Base-by-base conservation (phyloP, 495 filamentous ascomycete species). In the Neurospora sp. region DNA sequence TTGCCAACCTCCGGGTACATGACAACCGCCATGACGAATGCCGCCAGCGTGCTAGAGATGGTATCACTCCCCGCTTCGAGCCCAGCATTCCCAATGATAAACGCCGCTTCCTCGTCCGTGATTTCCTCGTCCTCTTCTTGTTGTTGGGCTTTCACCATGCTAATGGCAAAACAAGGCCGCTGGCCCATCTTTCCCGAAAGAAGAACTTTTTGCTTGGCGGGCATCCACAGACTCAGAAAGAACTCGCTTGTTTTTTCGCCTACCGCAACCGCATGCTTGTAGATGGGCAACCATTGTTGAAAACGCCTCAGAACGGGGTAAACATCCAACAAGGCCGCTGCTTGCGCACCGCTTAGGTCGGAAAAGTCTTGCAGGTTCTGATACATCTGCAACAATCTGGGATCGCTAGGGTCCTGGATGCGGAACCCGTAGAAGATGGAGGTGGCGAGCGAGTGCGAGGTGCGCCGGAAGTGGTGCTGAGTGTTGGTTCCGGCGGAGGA, bases 51-150 rank as follows among this genome's bases (percentile, higher is more conserved):
- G 14, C 44, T 42, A 5, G 80, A 73, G 3, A 73, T 73, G 71
- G 86, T 88, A 70, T 89, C 87, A 7, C 84, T 82, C 8, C 85
- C 87, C 0, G 82, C 87, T n/a, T 82, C 79, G 44, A 87, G 85
- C 0, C 88, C 45, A 0, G 81, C 61, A 39, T 20, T 78, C 8
- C 77, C 81, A 9, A 81, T 82, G 0, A 77, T 70, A 44, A 76
- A 79, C 0, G 72, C 73, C 9, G 80, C 80, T 8, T 73, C 40
- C 31, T 71, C 69, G 70, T 82, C 79, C 12, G 71, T 70, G 59
- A 75, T 76, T 59, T n/a, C 68, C 37, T 74, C 38, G 27, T 76
- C 68, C 68, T 78, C 75, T 65, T n/a, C 69, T 35, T 74, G 38
- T 40, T 76, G 70, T 65, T 78, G 76, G 22, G 72, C 76, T 12